Evolutionary conservation across 805 yeast genomes (phyloP).

Genomic region (Kodamaea kakaduensis): DNA sequence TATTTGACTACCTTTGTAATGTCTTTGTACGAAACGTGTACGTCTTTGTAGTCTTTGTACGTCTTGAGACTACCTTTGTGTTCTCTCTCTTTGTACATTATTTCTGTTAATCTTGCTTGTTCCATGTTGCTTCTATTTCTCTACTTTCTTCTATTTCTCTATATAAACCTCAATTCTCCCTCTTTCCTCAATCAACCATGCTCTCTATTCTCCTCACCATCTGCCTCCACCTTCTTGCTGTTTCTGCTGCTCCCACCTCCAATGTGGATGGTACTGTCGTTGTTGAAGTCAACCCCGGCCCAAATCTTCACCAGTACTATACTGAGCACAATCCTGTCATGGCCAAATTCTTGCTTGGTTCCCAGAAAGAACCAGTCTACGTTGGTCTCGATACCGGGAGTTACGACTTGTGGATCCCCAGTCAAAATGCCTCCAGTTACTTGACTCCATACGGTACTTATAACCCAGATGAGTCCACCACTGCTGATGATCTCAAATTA

Average conservation of each 20-base stretch:
- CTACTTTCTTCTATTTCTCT: background rate
- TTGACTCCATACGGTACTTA: background rate
- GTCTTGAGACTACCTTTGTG: no score
- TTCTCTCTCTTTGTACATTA: no score
- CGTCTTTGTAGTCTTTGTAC: no score
- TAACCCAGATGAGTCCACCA: background rate
- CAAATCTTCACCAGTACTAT: background rate
- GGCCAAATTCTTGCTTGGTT: background rate
- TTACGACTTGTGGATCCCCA: background rate
- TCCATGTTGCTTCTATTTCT: no score
- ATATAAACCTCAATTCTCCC: background rate
- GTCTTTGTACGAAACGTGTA: no score
- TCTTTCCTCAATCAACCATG: background rate
- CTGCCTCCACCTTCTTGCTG: background rate
- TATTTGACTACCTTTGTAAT: no score
- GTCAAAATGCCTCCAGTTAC: background rate
- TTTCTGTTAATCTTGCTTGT: no score
- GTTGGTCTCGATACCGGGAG: background rate
- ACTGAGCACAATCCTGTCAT: background rate
- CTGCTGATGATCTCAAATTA: background rate
- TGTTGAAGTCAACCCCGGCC: background rate
- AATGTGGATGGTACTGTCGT: background rate
- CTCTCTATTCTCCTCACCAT: background rate
- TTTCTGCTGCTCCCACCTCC: background rate
- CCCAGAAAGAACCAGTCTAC: background rate